phyloP scores from a whole-genome alignment of 176 grass and related monocot species.

The Tillandsia leiboldiana region DNA sequence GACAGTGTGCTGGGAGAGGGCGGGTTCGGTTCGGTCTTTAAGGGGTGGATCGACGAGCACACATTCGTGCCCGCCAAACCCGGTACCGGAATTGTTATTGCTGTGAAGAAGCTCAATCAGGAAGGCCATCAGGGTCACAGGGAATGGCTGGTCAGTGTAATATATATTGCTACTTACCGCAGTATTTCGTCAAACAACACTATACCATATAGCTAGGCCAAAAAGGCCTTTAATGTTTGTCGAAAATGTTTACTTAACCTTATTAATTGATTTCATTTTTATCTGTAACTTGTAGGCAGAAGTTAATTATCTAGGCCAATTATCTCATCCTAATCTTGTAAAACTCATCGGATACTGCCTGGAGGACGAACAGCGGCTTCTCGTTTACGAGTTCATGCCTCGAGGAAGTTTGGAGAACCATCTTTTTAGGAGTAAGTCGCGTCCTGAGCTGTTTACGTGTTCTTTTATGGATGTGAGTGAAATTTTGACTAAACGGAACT shows the following conservation, averaged over 20 bases:
- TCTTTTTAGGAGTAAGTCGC: slow-evolving; percentile 86
- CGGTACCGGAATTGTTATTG: slow-evolving; percentile 70
- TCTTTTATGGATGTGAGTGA: slow-evolving; percentile 15
- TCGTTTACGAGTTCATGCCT: slow-evolving; percentile 96
- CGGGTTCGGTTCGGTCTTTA: slow-evolving; percentile 87
- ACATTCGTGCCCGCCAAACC: slow-evolving; percentile 58
- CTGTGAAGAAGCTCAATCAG: slow-evolving; percentile 90
- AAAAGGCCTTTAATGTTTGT: no score
- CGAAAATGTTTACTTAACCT: neutral
- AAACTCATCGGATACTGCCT: slow-evolving; percentile 83
- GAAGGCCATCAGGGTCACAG: slow-evolving; percentile 82
- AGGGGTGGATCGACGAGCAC: slow-evolving; percentile 87
- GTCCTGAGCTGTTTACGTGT: neutral
- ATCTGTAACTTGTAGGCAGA: slow-evolving; percentile 47
- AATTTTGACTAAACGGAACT: neutral
- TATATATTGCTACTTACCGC: no score
- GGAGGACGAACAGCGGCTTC: slow-evolving; percentile 85
- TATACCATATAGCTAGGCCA: no score
- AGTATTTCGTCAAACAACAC: no score
- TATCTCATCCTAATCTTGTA: slow-evolving; percentile 88
- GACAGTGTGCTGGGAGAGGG: slow-evolving; percentile 81
- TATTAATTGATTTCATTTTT: neutral
- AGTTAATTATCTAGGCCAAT: slow-evolving; percentile 81
- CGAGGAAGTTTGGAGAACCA: slow-evolving; percentile 97
- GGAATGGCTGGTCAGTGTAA: slow-evolving; percentile 84